Conservation (phyloP, 306 rosid species). For the Carpinus fangiana region DNA sequence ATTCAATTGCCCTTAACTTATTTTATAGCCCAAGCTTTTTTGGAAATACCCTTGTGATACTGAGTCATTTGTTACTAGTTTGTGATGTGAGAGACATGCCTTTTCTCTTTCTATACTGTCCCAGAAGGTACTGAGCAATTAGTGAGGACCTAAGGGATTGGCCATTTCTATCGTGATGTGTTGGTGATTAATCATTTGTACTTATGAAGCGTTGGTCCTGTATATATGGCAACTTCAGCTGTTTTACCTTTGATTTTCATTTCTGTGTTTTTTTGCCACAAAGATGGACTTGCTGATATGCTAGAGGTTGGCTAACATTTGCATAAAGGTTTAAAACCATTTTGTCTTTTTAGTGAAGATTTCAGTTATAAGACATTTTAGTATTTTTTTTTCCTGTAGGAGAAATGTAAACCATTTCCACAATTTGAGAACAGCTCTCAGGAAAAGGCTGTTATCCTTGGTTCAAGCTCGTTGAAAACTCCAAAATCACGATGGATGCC, state of each 20-base stretch:
- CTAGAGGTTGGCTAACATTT: neutral
- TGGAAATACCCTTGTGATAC: neutral
- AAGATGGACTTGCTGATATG: neutral
- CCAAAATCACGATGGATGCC: slow-evolving; percentile 89
- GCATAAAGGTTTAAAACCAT: neutral
- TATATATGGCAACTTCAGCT: neutral
- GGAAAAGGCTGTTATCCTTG: slow-evolving; percentile 41
- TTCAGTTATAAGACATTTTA: neutral
- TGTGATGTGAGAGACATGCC: neutral
- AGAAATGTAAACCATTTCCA: slow-evolving; percentile 26
- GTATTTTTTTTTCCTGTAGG: slow-evolving; percentile 22
- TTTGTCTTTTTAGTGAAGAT: neutral
- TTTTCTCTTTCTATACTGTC: neutral
- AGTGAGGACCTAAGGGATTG: neutral
- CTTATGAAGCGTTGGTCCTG: neutral
- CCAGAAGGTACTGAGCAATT: neutral
- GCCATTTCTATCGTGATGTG: neutral
- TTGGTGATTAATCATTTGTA: no score
- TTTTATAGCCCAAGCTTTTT: neutral
- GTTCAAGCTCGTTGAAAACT: slow-evolving; percentile 40
- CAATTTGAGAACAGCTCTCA: slow-evolving; percentile 33
- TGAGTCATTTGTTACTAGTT: neutral
- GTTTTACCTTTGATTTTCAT: neutral
- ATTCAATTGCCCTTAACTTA: neutral
- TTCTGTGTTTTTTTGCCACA: neutral